Evolutionary conservation across 768 basidiomycete genomes (phyloP), one percentile per base, ranked within the genome.

Genomic region (Strobilomyces confusus): DNA sequence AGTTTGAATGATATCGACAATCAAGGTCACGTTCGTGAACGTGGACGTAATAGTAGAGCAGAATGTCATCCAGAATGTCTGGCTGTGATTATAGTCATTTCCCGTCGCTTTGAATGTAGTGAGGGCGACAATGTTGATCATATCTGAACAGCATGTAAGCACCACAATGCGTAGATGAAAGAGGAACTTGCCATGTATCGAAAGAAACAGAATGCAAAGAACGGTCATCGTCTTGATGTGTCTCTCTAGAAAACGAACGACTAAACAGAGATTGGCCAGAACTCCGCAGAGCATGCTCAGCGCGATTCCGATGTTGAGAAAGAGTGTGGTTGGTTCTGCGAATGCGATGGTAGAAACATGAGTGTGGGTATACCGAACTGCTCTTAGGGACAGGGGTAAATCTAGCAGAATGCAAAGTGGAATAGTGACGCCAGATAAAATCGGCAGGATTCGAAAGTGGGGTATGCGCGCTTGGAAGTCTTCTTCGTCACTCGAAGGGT

Each of bases 391-490:
- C 15, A 86, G 86, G 1, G 91, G 91, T 26, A 93, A 88, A 60
- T 87, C 86, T 29, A 92, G 75, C n/a, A 93, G 75, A 45, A 92
- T 87, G 17, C 85, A 80, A 61, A 93, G 89, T 0, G 88, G 86
- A 34, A 88, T 81, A 55, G 83, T 65, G 37, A 86, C 74, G 19
- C 84, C 86, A 14, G 87, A 82, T 9, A 89, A 52, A 38, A 89
- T 83, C 0, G 87, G 87, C 5, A 81, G 69, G 48, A 72, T 72
- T 17, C 89, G 82, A 63, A 85, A 86, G 48, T 80, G 79, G 22
- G 84, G 83, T 29, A 78, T 62, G 51, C 75, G 78, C 29, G 63
- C 51, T 32, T 66, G 68, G 0, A 69, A 56, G 34, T 64, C 61
- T 41, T 64, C 64, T 41, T 69, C 68, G 11, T 52, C 19, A 5